phyloP scores from a whole-genome alignment of 1,139 yeast species.

The Geotrichum restrictum region DNA sequence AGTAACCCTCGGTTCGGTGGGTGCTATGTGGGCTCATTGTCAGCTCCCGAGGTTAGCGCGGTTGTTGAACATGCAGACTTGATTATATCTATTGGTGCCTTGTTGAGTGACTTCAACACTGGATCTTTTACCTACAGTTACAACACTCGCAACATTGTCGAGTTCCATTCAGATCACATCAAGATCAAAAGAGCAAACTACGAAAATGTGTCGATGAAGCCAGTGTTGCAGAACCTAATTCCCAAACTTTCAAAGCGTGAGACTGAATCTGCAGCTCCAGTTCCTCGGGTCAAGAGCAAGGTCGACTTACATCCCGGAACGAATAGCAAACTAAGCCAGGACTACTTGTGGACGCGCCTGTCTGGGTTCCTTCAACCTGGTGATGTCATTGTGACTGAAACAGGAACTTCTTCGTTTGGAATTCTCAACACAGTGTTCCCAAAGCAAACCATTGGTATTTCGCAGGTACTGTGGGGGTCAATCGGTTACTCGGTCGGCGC shows the following conservation, averaged over 20 bases:
- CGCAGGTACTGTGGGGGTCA: constrained; percentile 88
- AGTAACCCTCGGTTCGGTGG: constrained; percentile 75
- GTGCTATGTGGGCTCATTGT: constrained; percentile 76
- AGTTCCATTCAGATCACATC: constrained; percentile 85
- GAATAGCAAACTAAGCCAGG: constrained; percentile 54
- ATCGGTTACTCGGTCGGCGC: constrained; percentile 88
- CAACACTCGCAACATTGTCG: constrained; percentile 73
- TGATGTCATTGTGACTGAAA: constrained; percentile 77
- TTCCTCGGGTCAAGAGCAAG: constrained; percentile 26
- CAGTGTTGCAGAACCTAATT: constrained; percentile 50
- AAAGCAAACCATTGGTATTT: constrained; percentile 65
- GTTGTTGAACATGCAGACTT: constrained; percentile 75
- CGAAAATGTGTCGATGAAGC: constrained; percentile 70
- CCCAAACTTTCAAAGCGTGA: constrained; percentile 17
- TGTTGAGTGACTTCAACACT: constrained; percentile 83
- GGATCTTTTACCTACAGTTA: constrained; percentile 83
- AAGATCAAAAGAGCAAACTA: constrained; percentile 71
- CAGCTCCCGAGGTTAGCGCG: constrained; percentile 69
- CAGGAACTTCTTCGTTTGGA: constrained; percentile 90
- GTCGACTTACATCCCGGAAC: constrained; percentile 22
- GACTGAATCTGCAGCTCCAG: constrained; percentile 24
- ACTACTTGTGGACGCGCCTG: constrained; percentile 77
- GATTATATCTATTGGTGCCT: constrained; percentile 75
- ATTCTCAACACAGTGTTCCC: constrained; percentile 78
- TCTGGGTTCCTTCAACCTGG: constrained; percentile 73